Conservation (phyloP, 805 yeast genomes). For the Saccharomycopsis fodiens region DNA sequence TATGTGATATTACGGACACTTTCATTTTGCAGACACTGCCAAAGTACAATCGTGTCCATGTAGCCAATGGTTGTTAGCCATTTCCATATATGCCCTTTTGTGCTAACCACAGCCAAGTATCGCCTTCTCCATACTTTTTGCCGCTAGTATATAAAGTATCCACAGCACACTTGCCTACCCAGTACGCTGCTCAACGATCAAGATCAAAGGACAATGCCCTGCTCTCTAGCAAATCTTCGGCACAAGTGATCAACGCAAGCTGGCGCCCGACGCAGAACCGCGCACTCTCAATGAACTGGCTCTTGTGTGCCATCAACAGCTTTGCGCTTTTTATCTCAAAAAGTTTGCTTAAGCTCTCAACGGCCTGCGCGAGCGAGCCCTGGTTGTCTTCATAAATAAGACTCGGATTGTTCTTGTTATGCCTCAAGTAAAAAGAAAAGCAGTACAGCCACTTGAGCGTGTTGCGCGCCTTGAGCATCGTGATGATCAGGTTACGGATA, state of each 20-base stretch:
- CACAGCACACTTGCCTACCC: too few species aligned
- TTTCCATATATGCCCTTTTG: too few species aligned
- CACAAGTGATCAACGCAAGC: constrained; percentile 31
- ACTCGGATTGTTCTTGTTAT: constrained; percentile 40
- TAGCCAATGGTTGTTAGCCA: too few species aligned
- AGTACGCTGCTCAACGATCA: neutral
- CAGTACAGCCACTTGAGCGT: constrained; percentile 89
- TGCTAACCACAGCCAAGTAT: too few species aligned
- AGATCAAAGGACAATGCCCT: constrained; percentile 6
- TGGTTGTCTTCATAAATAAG: constrained; percentile 67
- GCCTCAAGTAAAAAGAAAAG: constrained; percentile 57
- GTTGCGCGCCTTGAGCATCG: constrained; percentile 59
- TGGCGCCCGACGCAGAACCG: constrained; percentile 31
- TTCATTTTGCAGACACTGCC: too few species aligned
- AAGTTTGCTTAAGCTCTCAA: constrained; percentile 59
- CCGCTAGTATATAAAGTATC: too few species aligned
- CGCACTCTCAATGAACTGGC: constrained; percentile 32
- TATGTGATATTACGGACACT: too few species aligned
- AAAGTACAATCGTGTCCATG: too few species aligned
- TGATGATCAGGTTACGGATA: constrained; percentile 61
- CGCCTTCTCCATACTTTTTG: too few species aligned
- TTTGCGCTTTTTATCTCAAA: constrained; percentile 38
- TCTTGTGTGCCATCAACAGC: constrained; percentile 28
- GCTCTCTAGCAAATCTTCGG: constrained; percentile 24
- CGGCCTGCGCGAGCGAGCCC: constrained; percentile 51